Conservation (phyloP, 176 grass and related monocot genomes). For the Panicum miliaceum region DNA sequence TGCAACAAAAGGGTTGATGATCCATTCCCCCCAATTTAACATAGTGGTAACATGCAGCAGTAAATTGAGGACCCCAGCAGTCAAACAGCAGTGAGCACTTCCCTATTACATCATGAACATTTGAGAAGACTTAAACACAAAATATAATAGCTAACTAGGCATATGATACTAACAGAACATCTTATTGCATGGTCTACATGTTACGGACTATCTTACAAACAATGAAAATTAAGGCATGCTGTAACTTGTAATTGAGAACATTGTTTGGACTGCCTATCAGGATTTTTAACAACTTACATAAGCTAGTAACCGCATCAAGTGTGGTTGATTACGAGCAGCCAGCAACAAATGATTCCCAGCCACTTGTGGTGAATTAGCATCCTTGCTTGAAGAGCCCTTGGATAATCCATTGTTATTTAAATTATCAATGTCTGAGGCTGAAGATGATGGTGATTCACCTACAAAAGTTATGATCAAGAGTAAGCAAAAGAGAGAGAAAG, state of each 20-base stretch:
- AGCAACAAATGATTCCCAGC: slow-evolving; percentile 72
- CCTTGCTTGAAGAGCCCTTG: slow-evolving; percentile 75
- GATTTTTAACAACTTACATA: slow-evolving; percentile 74
- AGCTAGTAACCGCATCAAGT: slow-evolving; percentile 74
- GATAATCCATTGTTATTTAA: slow-evolving; percentile 82
- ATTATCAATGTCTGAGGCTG: slow-evolving; percentile 98
- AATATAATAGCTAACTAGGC: neutral
- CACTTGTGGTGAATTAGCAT: slow-evolving; percentile 92
- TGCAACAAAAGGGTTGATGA: slow-evolving; percentile 14
- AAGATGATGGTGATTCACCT: slow-evolving; percentile 99
- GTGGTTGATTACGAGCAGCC: slow-evolving; percentile 73
- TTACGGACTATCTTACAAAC: slow-evolving; percentile 12
- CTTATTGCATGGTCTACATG: slow-evolving; percentile 4
- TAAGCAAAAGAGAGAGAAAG: slow-evolving; percentile 6
- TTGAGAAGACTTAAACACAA: slow-evolving; percentile 4
- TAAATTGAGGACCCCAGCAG: slow-evolving; percentile 1
- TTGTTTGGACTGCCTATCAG: slow-evolving; percentile 19
- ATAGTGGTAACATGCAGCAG: neutral
- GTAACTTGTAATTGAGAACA: slow-evolving; percentile 21
- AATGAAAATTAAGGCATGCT: slow-evolving; percentile 17
- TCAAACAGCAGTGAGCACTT: neutral
- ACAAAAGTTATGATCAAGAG: slow-evolving; percentile 47
- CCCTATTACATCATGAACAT: neutral
- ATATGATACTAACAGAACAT: slow-evolving; percentile 10
- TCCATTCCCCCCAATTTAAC: slow-evolving; percentile 16